A percentile compares a stretch with the other conserved stretches of the same genome.
Evolutionary conservation across 225 moss, liverwort and hornwort genomes (phyloP).

Genomic region (Bryoerythrophyllum caledonicum): DNA sequence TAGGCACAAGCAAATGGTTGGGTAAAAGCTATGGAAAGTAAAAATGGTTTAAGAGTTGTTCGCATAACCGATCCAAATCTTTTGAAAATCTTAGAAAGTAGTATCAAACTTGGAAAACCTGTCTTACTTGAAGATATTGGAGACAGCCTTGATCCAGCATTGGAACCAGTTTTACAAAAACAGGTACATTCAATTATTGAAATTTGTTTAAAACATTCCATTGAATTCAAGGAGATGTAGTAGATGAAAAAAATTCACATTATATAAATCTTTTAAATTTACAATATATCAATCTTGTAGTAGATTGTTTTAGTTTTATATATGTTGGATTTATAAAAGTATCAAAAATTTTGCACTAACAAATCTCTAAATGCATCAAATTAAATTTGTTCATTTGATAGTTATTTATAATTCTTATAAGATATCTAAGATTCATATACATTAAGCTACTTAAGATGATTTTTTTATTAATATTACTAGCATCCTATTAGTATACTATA

Average conservation of each 20-base stretch:
- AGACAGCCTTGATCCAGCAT: conserved; percentile 80
- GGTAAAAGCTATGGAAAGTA: conserved; percentile 96
- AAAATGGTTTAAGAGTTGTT: conserved; percentile 75
- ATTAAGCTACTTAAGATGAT: no score
- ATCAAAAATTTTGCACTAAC: no score
- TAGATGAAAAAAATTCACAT: background rate
- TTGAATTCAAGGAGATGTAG: accelerated
- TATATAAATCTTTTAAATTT: no score
- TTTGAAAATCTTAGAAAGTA: conserved; percentile 78
- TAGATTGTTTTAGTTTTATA: background rate
- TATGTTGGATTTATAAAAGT: no score
- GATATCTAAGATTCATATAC: no score
- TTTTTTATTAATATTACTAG: no score
- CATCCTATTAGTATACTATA: no score
- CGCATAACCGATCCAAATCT: conserved; percentile 68
- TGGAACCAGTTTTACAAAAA: conserved; percentile 89
- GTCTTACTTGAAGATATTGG: conserved; percentile 87
- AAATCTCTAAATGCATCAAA: background rate
- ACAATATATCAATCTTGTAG: background rate
- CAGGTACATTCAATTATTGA: conserved; percentile 30
- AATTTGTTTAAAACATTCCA: accelerated
- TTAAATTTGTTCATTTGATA: background rate
- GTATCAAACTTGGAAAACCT: conserved; percentile 83
- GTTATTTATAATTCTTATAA: background rate
- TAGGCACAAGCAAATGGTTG: conserved; percentile 88